phyloP scores from a whole-genome alignment of 352 stramenopile genomes.

The Phytopythium chamaehyphon region DNA sequence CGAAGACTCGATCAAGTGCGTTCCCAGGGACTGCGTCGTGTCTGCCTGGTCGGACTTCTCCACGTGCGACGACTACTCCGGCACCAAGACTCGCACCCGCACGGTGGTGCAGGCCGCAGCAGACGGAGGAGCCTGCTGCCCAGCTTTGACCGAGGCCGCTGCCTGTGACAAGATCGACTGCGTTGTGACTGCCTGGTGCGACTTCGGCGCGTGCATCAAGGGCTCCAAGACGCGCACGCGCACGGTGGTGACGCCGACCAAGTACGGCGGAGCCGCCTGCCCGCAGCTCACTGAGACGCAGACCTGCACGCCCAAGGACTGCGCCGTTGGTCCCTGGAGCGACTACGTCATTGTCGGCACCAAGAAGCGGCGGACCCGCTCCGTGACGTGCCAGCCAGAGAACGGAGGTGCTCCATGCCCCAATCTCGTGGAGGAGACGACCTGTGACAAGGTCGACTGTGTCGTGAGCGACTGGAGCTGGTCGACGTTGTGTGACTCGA shows the following conservation, averaged over 20 bases:
- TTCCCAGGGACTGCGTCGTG: constrained; percentile 33
- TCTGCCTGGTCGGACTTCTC: constrained; percentile 41
- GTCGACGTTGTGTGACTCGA: constrained; percentile 19
- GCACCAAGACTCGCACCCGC: constrained; percentile 37
- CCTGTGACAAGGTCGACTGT: constrained; percentile 40
- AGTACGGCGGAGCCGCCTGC: constrained; percentile 33
- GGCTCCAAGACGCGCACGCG: constrained; percentile 31
- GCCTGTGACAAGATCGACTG: constrained; percentile 43
- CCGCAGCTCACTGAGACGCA: constrained; percentile 17
- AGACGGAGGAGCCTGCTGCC: constrained; percentile 30
- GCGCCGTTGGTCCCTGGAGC: constrained; percentile 30
- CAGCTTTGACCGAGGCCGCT: constrained; percentile 17
- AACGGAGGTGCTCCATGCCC: constrained; percentile 46
- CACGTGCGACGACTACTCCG: constrained; percentile 35
- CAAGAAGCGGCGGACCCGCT: constrained; percentile 35
- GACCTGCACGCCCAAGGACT: constrained; percentile 37
- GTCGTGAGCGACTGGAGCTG: constrained; percentile 24
- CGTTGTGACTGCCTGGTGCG: constrained; percentile 25
- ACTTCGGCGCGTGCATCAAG: constrained; percentile 24
- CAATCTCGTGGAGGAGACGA: constrained; percentile 27
- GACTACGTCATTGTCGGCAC: constrained; percentile 27
- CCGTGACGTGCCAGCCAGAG: constrained; percentile 20
- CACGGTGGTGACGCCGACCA: constrained; percentile 21
- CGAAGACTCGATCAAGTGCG: constrained; percentile 27
- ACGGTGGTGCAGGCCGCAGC: constrained; percentile 25